Evolutionary conservation across 495 filamentous ascomycete genomes (phyloP).

Genomic region (Chaetomium fimeti): DNA sequence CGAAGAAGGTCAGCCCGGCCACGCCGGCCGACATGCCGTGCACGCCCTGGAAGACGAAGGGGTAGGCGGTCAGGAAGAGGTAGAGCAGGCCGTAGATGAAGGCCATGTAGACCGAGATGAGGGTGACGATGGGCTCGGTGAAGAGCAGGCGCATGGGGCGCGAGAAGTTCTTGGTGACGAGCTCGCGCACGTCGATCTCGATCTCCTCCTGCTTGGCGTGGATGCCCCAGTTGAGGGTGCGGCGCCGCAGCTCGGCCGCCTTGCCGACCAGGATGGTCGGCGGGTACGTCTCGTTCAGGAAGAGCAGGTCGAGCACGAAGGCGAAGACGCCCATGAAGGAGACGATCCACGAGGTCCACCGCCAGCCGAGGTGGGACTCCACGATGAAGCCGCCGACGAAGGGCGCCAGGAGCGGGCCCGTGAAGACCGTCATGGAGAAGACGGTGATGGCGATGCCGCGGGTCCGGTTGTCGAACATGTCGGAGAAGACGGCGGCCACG

Average conservation of each 20-base stretch:
- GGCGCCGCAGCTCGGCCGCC: conserved; percentile 71
- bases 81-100: conserved; percentile 81
- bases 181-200: conserved; percentile 75
- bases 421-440: conserved; percentile 82
- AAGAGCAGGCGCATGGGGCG: conserved; percentile 77
- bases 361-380: conserved; percentile 69
- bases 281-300: conserved; percentile 81
- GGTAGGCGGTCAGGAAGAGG: conserved; percentile 77
- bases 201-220: conserved; percentile 94
- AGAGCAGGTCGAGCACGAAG: conserved; percentile 67
- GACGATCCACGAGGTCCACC: conserved; percentile 76
- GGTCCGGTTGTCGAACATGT: conserved; percentile 79
- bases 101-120: conserved; percentile 75
- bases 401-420: conserved; percentile 75
- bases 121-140: conserved; percentile 73
- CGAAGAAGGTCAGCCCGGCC: conserved; percentile 74
- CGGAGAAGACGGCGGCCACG: conserved; percentile 83
- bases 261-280: conserved; percentile 75
- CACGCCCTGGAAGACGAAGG: conserved; percentile 71
- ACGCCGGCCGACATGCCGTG: conserved; percentile 66
- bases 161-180: conserved; percentile 79
- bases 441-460: conserved; percentile 78
- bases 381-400: conserved; percentile 84
- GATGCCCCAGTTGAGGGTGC: conserved; percentile 89
- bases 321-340: conserved; percentile 74